These are phyloP conservation scores for Pichia sp. DNA, from an alignment of 1,139 yeast species.

Conservation along the genomic window DNA sequence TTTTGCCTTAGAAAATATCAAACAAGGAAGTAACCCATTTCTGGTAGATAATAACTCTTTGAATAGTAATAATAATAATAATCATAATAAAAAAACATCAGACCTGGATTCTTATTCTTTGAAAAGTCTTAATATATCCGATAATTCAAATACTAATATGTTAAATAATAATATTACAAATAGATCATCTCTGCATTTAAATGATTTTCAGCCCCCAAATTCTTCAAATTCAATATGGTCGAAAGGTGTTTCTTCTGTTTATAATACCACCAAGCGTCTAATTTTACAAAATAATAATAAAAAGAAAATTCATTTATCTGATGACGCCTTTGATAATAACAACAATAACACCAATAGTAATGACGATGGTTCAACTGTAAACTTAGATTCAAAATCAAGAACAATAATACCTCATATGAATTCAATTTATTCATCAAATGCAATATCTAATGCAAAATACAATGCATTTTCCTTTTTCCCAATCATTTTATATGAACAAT, in stretches of 20 bases:
- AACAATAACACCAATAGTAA: not conserved
- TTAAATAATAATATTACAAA: not conserved
- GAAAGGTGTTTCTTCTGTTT: constrained; percentile 23
- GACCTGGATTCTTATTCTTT: constrained; percentile 11
- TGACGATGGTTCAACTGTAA: not conserved
- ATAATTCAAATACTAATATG: constrained; percentile 7
- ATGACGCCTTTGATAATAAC: not conserved
- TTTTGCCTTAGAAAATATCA: constrained; percentile 27
- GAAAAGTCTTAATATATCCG: constrained; percentile 11
- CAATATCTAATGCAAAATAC: constrained; percentile 91
- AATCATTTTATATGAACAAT: constrained; percentile 84
- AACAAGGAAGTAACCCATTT: constrained; percentile 21
- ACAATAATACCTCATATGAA: constrained; percentile 34
- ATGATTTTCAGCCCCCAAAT: not conserved
- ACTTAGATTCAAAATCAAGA: constrained; percentile 13
- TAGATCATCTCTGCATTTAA: not conserved
- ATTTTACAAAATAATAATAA: constrained; percentile 18
- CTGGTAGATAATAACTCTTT: constrained; percentile 1
- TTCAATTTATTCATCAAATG: constrained; percentile 57
- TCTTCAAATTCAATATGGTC: constrained; percentile 24
- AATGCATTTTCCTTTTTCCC: constrained; percentile 87
- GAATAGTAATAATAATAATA: constrained; percentile 3
- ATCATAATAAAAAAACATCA: constrained; percentile 1
- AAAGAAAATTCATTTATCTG: constrained; percentile 24
- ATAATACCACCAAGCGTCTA: constrained; percentile 22